phyloP scores from a whole-genome alignment of 2,329 filamentous ascomycete species.

The Colletotrichum plurivorum region DNA sequence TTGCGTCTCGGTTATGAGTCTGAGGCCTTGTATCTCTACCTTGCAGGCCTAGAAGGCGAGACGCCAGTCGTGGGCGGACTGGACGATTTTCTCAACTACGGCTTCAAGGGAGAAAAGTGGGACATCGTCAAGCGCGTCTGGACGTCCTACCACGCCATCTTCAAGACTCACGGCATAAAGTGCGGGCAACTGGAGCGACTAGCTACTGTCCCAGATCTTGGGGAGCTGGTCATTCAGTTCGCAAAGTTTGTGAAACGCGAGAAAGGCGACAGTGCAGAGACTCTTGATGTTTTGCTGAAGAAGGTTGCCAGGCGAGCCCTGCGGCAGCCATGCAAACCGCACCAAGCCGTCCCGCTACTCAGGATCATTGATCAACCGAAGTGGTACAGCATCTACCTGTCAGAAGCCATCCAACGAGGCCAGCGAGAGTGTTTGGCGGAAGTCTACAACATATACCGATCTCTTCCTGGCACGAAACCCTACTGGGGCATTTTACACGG shows the following conservation, averaged over 20 bases:
- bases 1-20: conserved; percentile 55
- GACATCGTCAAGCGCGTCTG: conserved; percentile 52
- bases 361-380: conserved; percentile 53
- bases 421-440: conserved; percentile 52
- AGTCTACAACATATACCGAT: conserved; percentile 63
- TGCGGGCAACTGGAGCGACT: conserved; percentile 42
- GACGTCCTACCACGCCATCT: conserved; percentile 50
- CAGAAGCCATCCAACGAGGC: conserved; percentile 46
- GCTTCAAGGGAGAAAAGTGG: conserved; percentile 56
- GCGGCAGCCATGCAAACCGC: conserved; percentile 50
- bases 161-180: conserved; percentile 19
- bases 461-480: conserved; percentile 55
- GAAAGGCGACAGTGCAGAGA: not conserved
- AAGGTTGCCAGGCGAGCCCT: conserved; percentile 51
- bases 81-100: conserved; percentile 59
- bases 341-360: conserved; percentile 56
- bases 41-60: conserved; percentile 51
- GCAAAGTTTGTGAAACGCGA: conserved; percentile 21
- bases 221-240: conserved; percentile 51
- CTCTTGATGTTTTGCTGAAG: conserved; percentile 47
- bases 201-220: conserved; percentile 47
- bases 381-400: conserved; percentile 62
- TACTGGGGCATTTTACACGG: conserved; percentile 56
- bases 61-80: conserved; percentile 55
- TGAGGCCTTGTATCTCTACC: conserved; percentile 58